Evolutionary conservation across 345 rosid genomes (phyloP).

Genomic region (Sisymbrium altissimum): DNA sequence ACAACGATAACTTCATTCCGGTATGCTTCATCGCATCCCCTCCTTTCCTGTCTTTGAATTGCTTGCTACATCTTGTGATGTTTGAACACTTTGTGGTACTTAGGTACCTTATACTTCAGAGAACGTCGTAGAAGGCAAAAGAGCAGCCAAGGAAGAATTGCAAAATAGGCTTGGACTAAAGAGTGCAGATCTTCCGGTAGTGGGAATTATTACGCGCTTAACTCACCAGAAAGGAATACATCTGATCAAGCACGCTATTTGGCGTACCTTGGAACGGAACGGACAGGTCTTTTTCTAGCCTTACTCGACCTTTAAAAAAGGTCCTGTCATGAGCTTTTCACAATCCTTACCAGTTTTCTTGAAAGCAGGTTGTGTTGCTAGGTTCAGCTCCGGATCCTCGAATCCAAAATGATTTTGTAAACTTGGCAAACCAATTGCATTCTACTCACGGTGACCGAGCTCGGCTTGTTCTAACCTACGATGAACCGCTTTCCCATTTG

Average conservation of each 20-base stretch:
- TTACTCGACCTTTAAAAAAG: neutral
- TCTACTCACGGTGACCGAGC: slow-evolving; percentile 61
- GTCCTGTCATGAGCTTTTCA: neutral
- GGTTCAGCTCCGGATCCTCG: slow-evolving; percentile 99
- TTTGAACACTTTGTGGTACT: slow-evolving; percentile 15
- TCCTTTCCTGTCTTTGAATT: neutral
- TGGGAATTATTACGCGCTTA: slow-evolving; percentile 82
- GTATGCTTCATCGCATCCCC: slow-evolving; percentile 41
- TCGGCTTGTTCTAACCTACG: slow-evolving; percentile 80
- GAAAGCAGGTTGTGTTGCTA: slow-evolving; percentile 73
- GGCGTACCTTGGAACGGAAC: slow-evolving; percentile 67
- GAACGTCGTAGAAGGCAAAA: slow-evolving; percentile 81
- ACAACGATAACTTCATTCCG: slow-evolving; percentile 71
- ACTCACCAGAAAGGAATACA: slow-evolving; percentile 97
- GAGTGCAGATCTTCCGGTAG: slow-evolving; percentile 59
- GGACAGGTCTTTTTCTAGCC: slow-evolving; percentile 66
- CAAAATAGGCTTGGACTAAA: slow-evolving; percentile 71
- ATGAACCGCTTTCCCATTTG: slow-evolving; percentile 97
- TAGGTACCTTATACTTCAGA: slow-evolving; percentile 77
- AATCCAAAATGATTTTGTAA: slow-evolving; percentile 84
- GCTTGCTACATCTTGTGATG: neutral
- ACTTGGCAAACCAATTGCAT: slow-evolving; percentile 74
- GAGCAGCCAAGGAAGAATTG: slow-evolving; percentile 82
- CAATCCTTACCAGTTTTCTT: slow-evolving; percentile 18
- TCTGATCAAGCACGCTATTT: slow-evolving; percentile 86